Evolutionary conservation across 192 early-diverging fungal species (phyloP), one percentile per base, ranked within the genome.

Genomic region (Coemansia sp.): DNA sequence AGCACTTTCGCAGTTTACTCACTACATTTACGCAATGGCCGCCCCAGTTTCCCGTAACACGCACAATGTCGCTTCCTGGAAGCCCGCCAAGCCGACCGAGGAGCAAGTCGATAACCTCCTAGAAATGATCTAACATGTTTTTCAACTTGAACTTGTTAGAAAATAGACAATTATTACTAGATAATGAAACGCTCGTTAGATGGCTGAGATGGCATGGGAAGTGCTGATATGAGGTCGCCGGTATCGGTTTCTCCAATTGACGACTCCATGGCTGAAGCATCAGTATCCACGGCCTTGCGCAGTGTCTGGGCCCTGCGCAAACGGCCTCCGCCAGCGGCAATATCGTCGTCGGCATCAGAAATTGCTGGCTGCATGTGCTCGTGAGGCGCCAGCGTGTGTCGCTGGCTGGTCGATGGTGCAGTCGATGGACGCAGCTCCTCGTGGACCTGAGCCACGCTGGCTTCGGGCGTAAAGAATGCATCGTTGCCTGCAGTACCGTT

Each of bases 401-500:
- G 62, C 6, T 78, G 62, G 21, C 62, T 65, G 23, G 48, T 42
- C 2, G 71, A 68, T 11, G 77, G 77, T 7, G 77, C 77, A 0
- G 77, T 74, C 1, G 68, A 64, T 19, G 77, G 77, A 9, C 77
- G 61, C 3, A 62, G 46, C 0, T 80, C 77, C 1, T 56, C 15
- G 37, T 17, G 22, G 4, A 79, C 57, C 51, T 80, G 64, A 9
- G 77, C 72, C 36, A 74, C n/a, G 53, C 72, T 80, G 17, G 72
- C 40, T n/a, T 74, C 68, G 14, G 77, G 77, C 12, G 77, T 80
- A n/a, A 60, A 80, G 56, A 74, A 80, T 1, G 60, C 56, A 11
- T 79, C 77, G 52, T 62, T 62, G 9, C 50, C 42, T 44, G 28
- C 50, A 0, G 31, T 34, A 7, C 31, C 31, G 31, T 34, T 34